Base-by-base conservation (phyloP, 768 basidiomycete species). In the Coprinellus aureogranulatus region DNA sequence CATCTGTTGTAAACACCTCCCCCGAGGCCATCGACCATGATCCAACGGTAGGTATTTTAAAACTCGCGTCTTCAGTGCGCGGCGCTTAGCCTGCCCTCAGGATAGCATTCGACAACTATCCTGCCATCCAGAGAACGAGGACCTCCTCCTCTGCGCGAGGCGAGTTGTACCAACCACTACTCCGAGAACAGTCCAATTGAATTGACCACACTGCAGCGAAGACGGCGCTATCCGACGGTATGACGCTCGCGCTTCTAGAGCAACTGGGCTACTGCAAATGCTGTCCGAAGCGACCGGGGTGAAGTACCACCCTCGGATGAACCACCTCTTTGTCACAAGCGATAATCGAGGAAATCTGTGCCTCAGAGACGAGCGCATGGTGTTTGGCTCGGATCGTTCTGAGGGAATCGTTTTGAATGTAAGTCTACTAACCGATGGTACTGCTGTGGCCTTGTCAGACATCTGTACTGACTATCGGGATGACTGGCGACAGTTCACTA, bases 291-390 rank as follows among this genome's bases (percentile, higher is more conserved):
- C 88, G 53, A 87, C 86, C 0, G 81, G 83, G 40, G 81, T 87
- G 4, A 79, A 85, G 61, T 85, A 80, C 53, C 88, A 92, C 65
- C 90, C 90, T 12, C 65, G 60, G 28, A 82, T 87, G 75, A 83
- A 87, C 37, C 77, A 90, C 61, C 65, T 90, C 48, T 91, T 92
- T 60, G 80, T 79, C 4, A 88, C 86, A 2, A 82, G 85, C 55
- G 87, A 90, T 60, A 72, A 65, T 11, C 69, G 64, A 16, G 89
- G 90, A 3, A 69, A 71, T 23, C 84, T 90, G 2, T 83, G 79
- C 61, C 80, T 92, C 56, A 82, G 88, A 16, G 90, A 92, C 68
- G 71, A 74, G 16, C 77, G 90, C 12, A 90, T 90, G 87, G 81
- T 87, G 0, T 92, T 90, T 68, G 86, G 86, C 30, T 51, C 49